Conservation (phyloP, 192 early-diverging fungal genomes). For the Neocallimastix lanati region DNA sequence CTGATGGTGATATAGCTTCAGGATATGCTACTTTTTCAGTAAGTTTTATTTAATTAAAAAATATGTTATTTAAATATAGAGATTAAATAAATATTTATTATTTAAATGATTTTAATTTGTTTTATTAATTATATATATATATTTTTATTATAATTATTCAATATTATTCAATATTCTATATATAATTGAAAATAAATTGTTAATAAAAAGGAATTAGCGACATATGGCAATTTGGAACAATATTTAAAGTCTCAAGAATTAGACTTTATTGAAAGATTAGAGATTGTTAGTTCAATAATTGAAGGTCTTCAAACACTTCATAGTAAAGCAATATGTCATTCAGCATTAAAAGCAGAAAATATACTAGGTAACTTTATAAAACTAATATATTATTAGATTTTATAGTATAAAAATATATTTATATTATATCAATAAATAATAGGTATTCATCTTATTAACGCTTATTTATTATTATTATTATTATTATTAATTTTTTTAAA, state of each 20-base stretch:
- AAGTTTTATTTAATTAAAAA: not conserved
- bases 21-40: not conserved
- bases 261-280: not conserved
- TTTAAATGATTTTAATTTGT: too few relatives aligned
- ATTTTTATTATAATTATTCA: too few relatives aligned
- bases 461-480: too few relatives aligned
- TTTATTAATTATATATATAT: too few relatives aligned
- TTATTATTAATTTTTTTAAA: too few relatives aligned
- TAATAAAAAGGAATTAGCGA: not conserved
- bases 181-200: too few relatives aligned
- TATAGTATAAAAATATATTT: not conserved
- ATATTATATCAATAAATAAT: too few relatives aligned
- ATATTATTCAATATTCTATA: too few relatives aligned
- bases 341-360: not conserved
- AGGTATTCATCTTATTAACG: too few relatives aligned
- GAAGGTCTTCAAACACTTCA: not conserved
- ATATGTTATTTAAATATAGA: too few relatives aligned
- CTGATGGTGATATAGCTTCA: not conserved
- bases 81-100: too few relatives aligned
- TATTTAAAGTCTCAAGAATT: not conserved
- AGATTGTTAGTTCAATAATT: not conserved
- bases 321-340: not conserved
- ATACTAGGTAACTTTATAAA: not conserved
- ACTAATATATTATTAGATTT: not conserved
- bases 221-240: not conserved